These are phyloP conservation scores for Geranium incanum DNA, from an alignment of 441 rosid species.

Conservation along the genomic window DNA sequence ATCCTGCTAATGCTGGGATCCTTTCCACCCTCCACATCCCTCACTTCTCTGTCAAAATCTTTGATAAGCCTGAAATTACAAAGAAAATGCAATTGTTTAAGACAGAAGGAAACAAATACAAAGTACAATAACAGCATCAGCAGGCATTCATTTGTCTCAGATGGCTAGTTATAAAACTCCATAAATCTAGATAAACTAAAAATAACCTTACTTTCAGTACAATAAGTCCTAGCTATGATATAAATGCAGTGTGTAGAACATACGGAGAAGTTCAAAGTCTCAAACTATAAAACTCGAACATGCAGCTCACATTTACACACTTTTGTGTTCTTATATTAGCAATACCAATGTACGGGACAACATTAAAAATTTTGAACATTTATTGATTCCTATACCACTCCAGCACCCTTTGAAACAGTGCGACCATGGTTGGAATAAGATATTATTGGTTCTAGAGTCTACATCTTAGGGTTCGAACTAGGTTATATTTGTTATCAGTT, in stretches of 20 bases:
- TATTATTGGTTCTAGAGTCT: too few relatives aligned
- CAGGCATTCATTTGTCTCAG: not conserved
- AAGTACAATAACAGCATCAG: not conserved
- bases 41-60: constrained; percentile 80
- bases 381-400: too few relatives aligned
- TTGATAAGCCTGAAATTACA: constrained; percentile 66
- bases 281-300: not conserved
- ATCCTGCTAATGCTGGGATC: constrained; percentile 55
- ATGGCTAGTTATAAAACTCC: not conserved
- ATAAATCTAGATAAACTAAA: not conserved
- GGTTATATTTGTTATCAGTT: too few relatives aligned
- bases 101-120: not conserved
- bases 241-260: not conserved
- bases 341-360: too few relatives aligned
- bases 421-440: too few relatives aligned
- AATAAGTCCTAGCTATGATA: not conserved
- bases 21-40: constrained; percentile 50
- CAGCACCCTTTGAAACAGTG: too few relatives aligned
- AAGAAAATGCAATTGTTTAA: not conserved
- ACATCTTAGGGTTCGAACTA: too few relatives aligned
- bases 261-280: not conserved
- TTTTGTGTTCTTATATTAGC: too few relatives aligned
- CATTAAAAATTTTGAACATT: too few relatives aligned
- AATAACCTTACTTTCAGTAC: not conserved
- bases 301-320: too few relatives aligned